phyloP scores from a whole-genome alignment of 225 moss, liverwort and hornwort species.

The Asterella californica region DNA sequence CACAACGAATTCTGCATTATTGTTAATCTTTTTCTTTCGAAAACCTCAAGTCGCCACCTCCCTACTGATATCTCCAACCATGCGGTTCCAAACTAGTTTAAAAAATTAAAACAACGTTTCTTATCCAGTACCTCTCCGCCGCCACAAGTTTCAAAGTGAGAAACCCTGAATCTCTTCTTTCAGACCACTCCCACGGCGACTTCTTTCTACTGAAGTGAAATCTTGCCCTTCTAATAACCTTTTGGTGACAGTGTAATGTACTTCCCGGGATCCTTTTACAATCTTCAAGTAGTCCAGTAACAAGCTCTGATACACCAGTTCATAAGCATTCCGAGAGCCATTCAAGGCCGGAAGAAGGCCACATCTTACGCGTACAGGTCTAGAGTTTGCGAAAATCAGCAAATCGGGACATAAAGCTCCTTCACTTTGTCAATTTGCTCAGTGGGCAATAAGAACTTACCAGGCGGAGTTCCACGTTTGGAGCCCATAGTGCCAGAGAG shows the following conservation, averaged over 20 bases:
- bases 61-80: neutral
- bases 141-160: too few relatives aligned
- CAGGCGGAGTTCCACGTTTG: neutral
- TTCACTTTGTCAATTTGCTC: neutral
- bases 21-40: too few relatives aligned
- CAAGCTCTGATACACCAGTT: neutral
- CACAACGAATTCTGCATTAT: neutral
- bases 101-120: neutral
- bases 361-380: neutral
- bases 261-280: neutral
- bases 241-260: neutral
- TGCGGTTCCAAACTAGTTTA: neutral
- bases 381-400: neutral
- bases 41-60: neutral
- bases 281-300: neutral
- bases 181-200: too few relatives aligned
- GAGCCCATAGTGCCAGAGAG: neutral
- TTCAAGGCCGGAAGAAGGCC: neutral
- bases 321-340: neutral
- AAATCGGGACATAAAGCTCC: neutral
- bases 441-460: neutral
- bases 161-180: too few relatives aligned
- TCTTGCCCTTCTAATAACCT: too few relatives aligned
- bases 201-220: too few relatives aligned
- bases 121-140: too few relatives aligned